These are phyloP conservation scores for Allium sativum DNA, from an alignment of 106 monocot species.

Conservation along the genomic window DNA sequence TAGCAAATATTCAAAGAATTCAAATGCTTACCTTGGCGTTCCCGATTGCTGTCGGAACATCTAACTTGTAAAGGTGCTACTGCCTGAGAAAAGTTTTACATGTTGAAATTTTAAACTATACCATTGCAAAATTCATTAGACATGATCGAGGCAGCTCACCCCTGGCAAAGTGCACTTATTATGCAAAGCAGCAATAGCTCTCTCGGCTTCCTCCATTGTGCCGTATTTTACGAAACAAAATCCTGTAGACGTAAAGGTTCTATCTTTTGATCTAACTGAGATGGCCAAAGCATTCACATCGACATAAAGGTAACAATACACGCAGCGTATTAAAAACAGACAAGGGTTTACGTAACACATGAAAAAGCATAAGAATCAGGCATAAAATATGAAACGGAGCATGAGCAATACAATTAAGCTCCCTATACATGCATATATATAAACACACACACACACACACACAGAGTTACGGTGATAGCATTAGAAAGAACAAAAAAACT, in stretches of 20 bases:
- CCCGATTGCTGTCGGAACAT: constrained; percentile 90
- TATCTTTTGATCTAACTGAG: constrained; percentile 23
- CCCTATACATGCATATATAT: too few relatives aligned
- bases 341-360: neutral
- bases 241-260: constrained; percentile 54
- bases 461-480: too few relatives aligned
- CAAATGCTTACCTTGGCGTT: constrained; percentile 67
- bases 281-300: constrained; percentile 4
- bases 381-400: too few relatives aligned
- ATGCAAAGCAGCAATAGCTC: constrained; percentile 88
- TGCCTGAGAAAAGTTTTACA: constrained; percentile 28
- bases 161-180: constrained; percentile 87
- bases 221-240: constrained; percentile 98
- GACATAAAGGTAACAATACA: neutral
- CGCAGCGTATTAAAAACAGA: neutral
- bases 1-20: neutral
- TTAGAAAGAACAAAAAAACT: too few relatives aligned
- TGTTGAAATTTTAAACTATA: neutral
- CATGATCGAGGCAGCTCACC: constrained; percentile 33
- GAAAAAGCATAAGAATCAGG: neutral
- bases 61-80: constrained; percentile 85
- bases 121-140: constrained; percentile 3
- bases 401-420: too few relatives aligned
- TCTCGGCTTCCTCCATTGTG: constrained; percentile 82
- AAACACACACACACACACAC: too few relatives aligned